These are phyloP conservation scores for Rutstroemia sp. DNA, from an alignment of 2,329 filamentous ascomycete species.

Conservation along the genomic window DNA sequence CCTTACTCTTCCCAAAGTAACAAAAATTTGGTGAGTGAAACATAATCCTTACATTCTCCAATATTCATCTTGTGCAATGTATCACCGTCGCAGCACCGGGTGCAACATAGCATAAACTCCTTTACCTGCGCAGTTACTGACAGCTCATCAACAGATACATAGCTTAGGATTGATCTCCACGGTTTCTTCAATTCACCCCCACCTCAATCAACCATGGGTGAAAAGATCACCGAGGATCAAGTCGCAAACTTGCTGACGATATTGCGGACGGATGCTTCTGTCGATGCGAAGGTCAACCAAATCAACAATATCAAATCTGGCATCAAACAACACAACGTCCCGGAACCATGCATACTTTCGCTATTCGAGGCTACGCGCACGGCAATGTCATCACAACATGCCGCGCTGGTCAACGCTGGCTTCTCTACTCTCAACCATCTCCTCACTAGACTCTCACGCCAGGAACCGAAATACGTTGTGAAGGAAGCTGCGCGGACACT, in stretches of 20 bases:
- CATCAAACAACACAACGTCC: constrained; percentile 90
- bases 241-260: constrained; percentile 46
- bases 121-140: constrained; percentile 4
- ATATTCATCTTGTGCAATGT: neutral
- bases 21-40: constrained; percentile 3
- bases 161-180: constrained; percentile 7
- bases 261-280: constrained; percentile 53
- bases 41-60: neutral
- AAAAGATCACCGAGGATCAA: constrained; percentile 52
- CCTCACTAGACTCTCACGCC: constrained; percentile 75
- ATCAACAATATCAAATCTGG: constrained; percentile 73
- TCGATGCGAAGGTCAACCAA: constrained; percentile 63
- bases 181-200: constrained; percentile 5
- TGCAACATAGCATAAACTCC: constrained; percentile 2
- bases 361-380: constrained; percentile 78
- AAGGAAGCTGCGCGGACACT: constrained; percentile 66
- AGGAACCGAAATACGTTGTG: constrained; percentile 67
- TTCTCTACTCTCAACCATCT: constrained; percentile 86
- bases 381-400: constrained; percentile 70
- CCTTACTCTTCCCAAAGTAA: neutral
- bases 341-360: constrained; percentile 60
- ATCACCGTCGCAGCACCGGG: neutral
- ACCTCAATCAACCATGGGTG: constrained; percentile 37
- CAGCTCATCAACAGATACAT: constrained; percentile 15
- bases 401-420: constrained; percentile 69